Evolutionary conservation across 1,284 basidiomycete genomes (phyloP).

Genomic region (Papiliotrema flavescens): DNA sequence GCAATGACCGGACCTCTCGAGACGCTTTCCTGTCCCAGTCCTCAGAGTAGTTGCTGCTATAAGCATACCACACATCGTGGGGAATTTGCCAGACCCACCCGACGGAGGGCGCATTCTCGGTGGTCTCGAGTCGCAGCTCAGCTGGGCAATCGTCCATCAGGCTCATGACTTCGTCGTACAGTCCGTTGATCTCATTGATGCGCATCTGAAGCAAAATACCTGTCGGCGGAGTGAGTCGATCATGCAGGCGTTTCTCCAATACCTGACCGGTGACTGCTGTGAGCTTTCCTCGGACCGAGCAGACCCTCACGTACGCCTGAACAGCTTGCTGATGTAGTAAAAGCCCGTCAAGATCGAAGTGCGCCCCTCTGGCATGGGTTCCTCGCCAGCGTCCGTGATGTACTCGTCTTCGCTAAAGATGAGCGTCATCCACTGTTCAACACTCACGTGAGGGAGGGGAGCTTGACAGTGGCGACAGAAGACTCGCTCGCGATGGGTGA

Average conservation of each 20-base stretch:
- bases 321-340: slow-evolving; percentile 79
- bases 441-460: slow-evolving; percentile 34
- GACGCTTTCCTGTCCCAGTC: slow-evolving; percentile 54
- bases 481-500: slow-evolving; percentile 78
- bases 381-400: slow-evolving; percentile 72
- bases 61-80: not conserved
- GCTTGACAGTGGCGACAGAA: slow-evolving; percentile 56
- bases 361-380: slow-evolving; percentile 74
- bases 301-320: slow-evolving; percentile 45
- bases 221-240: slow-evolving; percentile 31
- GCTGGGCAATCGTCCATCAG: slow-evolving; percentile 44
- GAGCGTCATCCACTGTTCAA: not conserved
- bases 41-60: slow-evolving; percentile 21
- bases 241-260: slow-evolving; percentile 33
- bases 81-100: not conserved
- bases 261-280: slow-evolving; percentile 35
- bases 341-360: slow-evolving; percentile 77
- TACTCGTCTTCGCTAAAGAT: slow-evolving; percentile 41
- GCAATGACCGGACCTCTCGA: slow-evolving; percentile 79
- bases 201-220: slow-evolving; percentile 39
- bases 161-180: slow-evolving; percentile 38
- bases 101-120: not conserved
- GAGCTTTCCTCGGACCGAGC: not conserved
- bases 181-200: slow-evolving; percentile 36
- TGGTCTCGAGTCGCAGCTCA: slow-evolving; percentile 29